Evolutionary conservation across 371 early-diverging fungal genomes (phyloP), one percentile per base, ranked within the genome.

Genomic region (Mortierella sp.): DNA sequence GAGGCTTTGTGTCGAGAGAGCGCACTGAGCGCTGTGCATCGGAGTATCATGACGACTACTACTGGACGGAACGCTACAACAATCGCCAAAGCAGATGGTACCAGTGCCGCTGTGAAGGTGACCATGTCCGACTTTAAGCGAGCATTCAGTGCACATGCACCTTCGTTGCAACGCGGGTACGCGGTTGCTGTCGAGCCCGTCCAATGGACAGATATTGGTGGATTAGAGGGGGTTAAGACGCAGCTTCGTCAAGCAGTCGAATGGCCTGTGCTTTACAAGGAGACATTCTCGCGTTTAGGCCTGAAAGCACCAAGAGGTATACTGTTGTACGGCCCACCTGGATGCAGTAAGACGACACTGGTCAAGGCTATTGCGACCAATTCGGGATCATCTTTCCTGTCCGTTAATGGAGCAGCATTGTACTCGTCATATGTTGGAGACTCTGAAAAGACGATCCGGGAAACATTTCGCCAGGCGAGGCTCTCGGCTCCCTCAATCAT

Each of bases 271-370:
- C 51, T 86, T 12, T 88, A 94, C 68, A 82, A 81, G 12, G 88
- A 88, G 2, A 82, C 90, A 0, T 96, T 95, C 78, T 46, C 61
- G 13, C 83, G 92, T 37, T 80, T 98, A n/a, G 97, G 97, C 0
- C 67, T 98, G 22, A 83, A 83, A 44, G 90, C 93, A 0, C 93
- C 96, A 0, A 78, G 93, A 45, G 99, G 99, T 2, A 90, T 99
- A 4, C 80, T 99, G 21, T 79, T 99, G 13, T 98, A 97, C 76
- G 99, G 99, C 1, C 99, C 99, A 17, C 98, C 99, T 1, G 99
- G 99, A 4, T 98, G 98, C 81, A 94, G 95, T 79, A 99, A 99
- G 79, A 99, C 99, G 0, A 95, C 97, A 0, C 77, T 99, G 19
- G 98, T 95, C 27, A 95, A 92, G 81, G 86, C 92, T 16, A 88